Conservation (phyloP, 2,329 filamentous ascomycete genomes). For the Alternaria angustiovoidea region DNA sequence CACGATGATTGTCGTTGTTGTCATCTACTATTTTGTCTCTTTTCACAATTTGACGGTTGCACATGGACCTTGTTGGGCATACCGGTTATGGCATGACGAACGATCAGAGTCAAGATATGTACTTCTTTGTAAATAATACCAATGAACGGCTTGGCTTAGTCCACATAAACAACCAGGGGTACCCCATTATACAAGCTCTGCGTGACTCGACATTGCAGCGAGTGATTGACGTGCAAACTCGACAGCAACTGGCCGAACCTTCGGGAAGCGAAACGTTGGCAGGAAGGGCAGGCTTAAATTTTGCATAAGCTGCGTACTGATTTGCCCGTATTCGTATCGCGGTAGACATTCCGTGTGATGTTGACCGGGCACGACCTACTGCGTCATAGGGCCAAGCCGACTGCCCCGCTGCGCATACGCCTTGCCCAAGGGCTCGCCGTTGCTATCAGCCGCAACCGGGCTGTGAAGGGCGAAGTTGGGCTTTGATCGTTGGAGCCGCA, state of each 20-base stretch:
- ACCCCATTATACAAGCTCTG: not conserved
- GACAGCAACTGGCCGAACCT: not conserved
- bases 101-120: constrained; percentile 12
- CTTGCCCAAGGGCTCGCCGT: constrained; percentile 10
- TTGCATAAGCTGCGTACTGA: not conserved
- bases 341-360: not conserved
- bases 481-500: constrained; percentile 22
- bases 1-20: constrained; percentile 25
- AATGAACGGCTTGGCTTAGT: constrained; percentile 22
- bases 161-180: constrained; percentile 1
- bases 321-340: constrained; percentile 5
- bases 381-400: constrained; percentile 36
- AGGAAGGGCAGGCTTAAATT: constrained; percentile 6
- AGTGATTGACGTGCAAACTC: not conserved
- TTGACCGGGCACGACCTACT: constrained; percentile 5
- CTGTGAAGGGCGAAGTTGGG: constrained; percentile 34
- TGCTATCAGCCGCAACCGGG: constrained; percentile 37
- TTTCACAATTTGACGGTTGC: constrained; percentile 25
- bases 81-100: constrained; percentile 19
- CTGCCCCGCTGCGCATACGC: constrained; percentile 26
- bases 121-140: constrained; percentile 26
- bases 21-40: constrained; percentile 15
- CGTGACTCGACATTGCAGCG: not conserved
- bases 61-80: constrained; percentile 8
- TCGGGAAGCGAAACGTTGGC: not conserved